These are phyloP conservation scores for Candida tetrigidarum DNA, from an alignment of 1,139 yeast genomes.

Conservation along the genomic window DNA sequence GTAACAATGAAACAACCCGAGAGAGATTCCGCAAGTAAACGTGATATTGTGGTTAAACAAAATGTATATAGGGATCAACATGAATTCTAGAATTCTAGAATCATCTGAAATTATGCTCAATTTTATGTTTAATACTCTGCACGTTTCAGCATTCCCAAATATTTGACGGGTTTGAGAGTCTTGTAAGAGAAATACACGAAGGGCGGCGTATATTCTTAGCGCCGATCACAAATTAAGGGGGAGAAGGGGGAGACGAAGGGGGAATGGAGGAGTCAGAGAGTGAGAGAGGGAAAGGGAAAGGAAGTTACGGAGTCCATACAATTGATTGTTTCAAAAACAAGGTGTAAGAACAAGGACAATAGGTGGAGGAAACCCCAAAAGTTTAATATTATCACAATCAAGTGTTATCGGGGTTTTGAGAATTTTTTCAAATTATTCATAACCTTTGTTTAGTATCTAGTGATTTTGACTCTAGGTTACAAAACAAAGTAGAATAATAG, in stretches of 20 bases:
- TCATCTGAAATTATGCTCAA: too few relatives aligned
- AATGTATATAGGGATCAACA: not conserved
- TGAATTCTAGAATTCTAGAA: not conserved
- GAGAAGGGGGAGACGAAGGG: too few relatives aligned
- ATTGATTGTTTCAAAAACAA: not conserved
- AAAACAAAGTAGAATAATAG: too few relatives aligned
- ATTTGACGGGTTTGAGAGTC: too few relatives aligned
- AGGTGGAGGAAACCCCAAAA: not conserved
- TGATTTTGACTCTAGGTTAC: not conserved
- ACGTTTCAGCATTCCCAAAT: too few relatives aligned
- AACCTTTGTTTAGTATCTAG: constrained; percentile 1
- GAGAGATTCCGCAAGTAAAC: not conserved
- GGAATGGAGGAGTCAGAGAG: too few relatives aligned
- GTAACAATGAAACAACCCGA: not conserved
- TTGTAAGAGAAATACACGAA: too few relatives aligned
- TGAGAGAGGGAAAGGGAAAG: too few relatives aligned
- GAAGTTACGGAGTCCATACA: too few relatives aligned
- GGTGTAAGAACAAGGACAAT: not conserved
- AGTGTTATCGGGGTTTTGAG: not conserved
- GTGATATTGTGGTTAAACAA: not conserved
- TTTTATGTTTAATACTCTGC: too few relatives aligned
- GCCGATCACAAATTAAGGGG: too few relatives aligned
- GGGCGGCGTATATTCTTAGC: too few relatives aligned
- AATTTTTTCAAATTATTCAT: constrained; percentile 1
- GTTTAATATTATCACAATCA: not conserved